Evolutionary conservation across 176 grass and related monocot genomes (phyloP), one percentile per base, ranked within the genome.

Genomic region (Avena sativa): DNA sequence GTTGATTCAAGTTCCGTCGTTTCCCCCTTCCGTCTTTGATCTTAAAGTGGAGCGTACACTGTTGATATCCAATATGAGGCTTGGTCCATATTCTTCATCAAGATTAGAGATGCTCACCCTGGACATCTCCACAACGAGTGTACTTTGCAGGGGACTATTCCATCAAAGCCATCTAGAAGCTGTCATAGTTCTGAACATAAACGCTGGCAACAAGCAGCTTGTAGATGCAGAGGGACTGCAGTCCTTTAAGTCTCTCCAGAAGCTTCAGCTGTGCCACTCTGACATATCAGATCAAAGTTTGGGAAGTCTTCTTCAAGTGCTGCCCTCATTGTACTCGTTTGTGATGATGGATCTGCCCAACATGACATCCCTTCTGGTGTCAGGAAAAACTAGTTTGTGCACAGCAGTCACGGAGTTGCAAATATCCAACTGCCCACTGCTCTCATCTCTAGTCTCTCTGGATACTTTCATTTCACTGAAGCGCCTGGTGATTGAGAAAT

Each of bases 401-500:
- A 38, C 30, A 71, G 19, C 81, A 83, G 64, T 71, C 32, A 65
- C 43, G 4, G 65, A 83, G 10, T 12, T 83, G 48, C 49, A 34
- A 14, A 69, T 83, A 38, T 47, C 20, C 26, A 38, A 68, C 34
- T 83, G 81, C 40, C 47, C 32, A 59, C 30, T 55, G 49, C 25
- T 83, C 52, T 53, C 47, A 19, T 83, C 49, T 23, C 20, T 83
- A 26, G 17, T 19, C 48, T 66, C 26, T 14, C 56, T 83, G 55
- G 1, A 21, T 26, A 13, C 46, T 43, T 71, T 71, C n/a, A 20
- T 25, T 44, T 83, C 64, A n/a, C 81, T 83, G 9, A 50, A 83
- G 55, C 17, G 65, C 40, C 38, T 83, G 65, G 68, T 57, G 44
- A 83, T 83, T 71, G 81, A 83, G 52, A 56, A 49, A 40, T 83